Conservation (phyloP, 2,329 filamentous ascomycete species). For the Aureobasidium sp. region DNA sequence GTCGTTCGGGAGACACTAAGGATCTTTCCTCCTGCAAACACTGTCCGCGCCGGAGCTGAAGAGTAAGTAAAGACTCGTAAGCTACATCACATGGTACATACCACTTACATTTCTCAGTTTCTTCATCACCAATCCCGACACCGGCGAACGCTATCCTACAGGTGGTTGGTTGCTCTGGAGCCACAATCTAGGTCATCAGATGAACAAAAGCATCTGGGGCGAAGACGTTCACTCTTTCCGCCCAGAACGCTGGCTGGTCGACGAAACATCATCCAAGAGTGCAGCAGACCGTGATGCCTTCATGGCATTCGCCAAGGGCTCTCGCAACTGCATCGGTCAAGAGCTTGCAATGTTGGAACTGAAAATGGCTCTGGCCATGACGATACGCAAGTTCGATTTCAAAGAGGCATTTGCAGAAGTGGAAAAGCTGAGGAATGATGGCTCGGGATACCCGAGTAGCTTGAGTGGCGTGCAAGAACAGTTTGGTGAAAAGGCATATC, state of each 20-base stretch:
- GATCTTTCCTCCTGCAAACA: conserved; percentile 43
- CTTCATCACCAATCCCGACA: conserved; percentile 35
- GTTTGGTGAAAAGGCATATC: conserved; percentile 29
- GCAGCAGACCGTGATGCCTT: neutral
- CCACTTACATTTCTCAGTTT: conserved; percentile 14
- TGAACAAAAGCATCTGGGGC: conserved; percentile 31
- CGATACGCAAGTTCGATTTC: conserved; percentile 44
- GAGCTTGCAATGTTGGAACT: conserved; percentile 47
- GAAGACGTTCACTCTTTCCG: conserved; percentile 36
- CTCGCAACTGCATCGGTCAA: conserved; percentile 50
- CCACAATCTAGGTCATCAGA: conserved; percentile 32
- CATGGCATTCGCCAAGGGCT: conserved; percentile 29
- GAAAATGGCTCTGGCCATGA: conserved; percentile 43
- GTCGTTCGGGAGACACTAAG: conserved; percentile 48
- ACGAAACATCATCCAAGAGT: neutral
- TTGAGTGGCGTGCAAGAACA: conserved; percentile 22
- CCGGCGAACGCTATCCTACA: conserved; percentile 36
- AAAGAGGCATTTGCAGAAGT: conserved; percentile 29
- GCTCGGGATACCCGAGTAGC: conserved; percentile 26
- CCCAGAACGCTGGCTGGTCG: conserved; percentile 40
- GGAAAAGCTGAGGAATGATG: conserved; percentile 27
- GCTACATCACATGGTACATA: too few species aligned
- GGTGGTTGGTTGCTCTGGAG: conserved; percentile 38
- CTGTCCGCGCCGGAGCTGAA: conserved; percentile 30
- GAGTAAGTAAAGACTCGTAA: neutral